These are phyloP conservation scores for Albophoma yamanashiensis DNA, from an alignment of 2,329 filamentous ascomycete species.

Conservation along the genomic window DNA sequence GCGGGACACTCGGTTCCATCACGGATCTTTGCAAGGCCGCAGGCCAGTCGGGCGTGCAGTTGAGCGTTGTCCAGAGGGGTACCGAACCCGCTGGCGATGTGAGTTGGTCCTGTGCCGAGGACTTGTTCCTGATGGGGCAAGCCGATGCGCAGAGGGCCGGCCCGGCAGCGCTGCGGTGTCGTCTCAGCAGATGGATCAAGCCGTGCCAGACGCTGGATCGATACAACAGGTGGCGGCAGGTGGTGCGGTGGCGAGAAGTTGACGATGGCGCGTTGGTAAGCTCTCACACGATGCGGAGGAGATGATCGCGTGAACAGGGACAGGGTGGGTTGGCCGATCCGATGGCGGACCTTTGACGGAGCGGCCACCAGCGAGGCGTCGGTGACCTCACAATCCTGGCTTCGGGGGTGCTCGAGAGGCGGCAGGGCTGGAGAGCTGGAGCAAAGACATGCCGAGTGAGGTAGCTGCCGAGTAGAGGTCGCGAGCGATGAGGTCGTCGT, in stretches of 20 bases:
- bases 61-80: neutral
- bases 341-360: neutral
- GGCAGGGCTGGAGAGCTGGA: neutral
- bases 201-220: neutral
- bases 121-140: slow-evolving; percentile 11
- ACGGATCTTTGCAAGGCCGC: slow-evolving; percentile 3
- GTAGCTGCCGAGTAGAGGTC: neutral
- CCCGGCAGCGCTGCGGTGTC: neutral
- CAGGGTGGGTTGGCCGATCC: neutral
- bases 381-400: neutral
- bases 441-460: too few relatives aligned
- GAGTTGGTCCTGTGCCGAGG: neutral
- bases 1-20: slow-evolving; percentile 31
- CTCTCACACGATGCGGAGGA: neutral
- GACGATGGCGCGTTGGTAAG: neutral
- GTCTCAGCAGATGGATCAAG: neutral
- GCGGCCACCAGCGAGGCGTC: neutral
- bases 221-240: neutral
- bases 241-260: neutral
- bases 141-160: slow-evolving; percentile 11
- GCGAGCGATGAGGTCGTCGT: neutral
- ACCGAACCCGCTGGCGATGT: neutral
- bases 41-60: slow-evolving; percentile 3
- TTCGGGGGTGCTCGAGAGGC: neutral
- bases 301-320: neutral